Percentiles rank a stretch among this genome's conserved stretches.
These are phyloP conservation scores for cucumber (Cucumis sativus) DNA, from an alignment of 306 rosid genomes.

Conservation along the genomic window Cucumber_9930_V3 NC_026657.2:35254001-35254500, in stretches of 20 bases:
- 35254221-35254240: not conserved
- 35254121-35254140: conserved; percentile 78
- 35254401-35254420: conserved; percentile 83
- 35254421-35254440: conserved; percentile 59
- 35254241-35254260: not conserved
- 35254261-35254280: not conserved
- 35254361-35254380: conserved; percentile 93
- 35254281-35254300: not conserved
- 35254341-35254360: conserved; percentile 20
- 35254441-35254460: conserved; percentile 90
- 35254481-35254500: conserved; percentile 56
- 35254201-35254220: not conserved
- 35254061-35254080: conserved; percentile 72
- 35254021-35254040: conserved; percentile 87
- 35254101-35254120: conserved; percentile 83
- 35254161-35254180: conserved; percentile 82
- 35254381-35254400: conserved; percentile 92
- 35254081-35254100: conserved; percentile 69
- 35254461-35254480: conserved; percentile 81
- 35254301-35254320: not conserved
- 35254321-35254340: not conserved
- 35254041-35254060: conserved; percentile 88
- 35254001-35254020: not conserved
- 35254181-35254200: conserved; percentile 91
- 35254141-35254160: conserved; percentile 94